Evolutionary conservation across 2,329 filamentous ascomycete species (phyloP).

Genomic region (Penicillium hordei): DNA sequence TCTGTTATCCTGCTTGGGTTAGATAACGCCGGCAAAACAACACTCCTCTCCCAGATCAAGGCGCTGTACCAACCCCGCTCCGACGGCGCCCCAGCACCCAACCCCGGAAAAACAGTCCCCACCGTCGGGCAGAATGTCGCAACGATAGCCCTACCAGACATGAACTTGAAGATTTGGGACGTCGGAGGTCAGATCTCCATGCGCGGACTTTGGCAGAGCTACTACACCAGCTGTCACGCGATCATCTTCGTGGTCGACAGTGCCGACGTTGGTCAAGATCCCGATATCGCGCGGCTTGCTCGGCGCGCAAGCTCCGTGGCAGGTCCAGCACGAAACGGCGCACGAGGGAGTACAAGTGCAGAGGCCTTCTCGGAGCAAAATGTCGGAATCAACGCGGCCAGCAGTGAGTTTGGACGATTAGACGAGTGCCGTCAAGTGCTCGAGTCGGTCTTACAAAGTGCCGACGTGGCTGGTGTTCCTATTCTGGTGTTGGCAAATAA

Average conservation of each 20-base stretch:
- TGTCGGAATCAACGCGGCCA: conserved; percentile 37
- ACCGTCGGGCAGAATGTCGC: conserved; percentile 97
- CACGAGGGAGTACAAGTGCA: conserved; percentile 2
- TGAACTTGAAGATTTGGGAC: conserved; percentile 99
- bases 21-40: conserved; percentile 98
- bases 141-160: conserved; percentile 83
- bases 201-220: conserved; percentile 90
- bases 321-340: conserved; percentile 15
- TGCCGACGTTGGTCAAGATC: conserved; percentile 81
- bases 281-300: conserved; percentile 59
- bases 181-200: conserved; percentile 90
- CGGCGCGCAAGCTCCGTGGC: conserved; percentile 31
- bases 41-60: conserved; percentile 95
- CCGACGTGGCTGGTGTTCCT: conserved; percentile 87
- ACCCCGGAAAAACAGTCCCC: conserved; percentile 82
- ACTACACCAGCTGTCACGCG: conserved; percentile 90
- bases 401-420: conserved; percentile 55
- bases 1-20: conserved; percentile 95
- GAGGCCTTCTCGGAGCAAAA: conserved; percentile 36
- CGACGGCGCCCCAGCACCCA: conserved; percentile 47
- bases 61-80: conserved; percentile 64
- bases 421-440: conserved; percentile 88
- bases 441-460: conserved; percentile 83
- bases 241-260: conserved; percentile 98
- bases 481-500: conserved; percentile 94